Base-by-base conservation (phyloP, 2,329 filamentous ascomycete genomes). In the Diplodia scrobiculata region DNA sequence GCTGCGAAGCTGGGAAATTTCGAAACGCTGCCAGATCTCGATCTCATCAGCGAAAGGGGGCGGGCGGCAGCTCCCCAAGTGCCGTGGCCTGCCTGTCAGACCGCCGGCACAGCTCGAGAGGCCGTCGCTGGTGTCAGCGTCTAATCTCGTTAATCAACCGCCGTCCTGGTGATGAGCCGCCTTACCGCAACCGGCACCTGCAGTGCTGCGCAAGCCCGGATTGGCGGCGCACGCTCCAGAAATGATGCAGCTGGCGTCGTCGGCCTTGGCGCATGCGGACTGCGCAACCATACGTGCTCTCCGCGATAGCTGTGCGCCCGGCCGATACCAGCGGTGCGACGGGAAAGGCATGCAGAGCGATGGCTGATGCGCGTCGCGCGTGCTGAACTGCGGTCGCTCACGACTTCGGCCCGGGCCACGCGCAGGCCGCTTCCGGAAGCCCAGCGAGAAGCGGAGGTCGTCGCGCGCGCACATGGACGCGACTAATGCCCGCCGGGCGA, bases 141-240 rank as follows among this genome's bases (percentile, higher is more conserved):
- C 58, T 62, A 62, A 62, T 62, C 58, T 62, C 58, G 58, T 62
- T 62, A 62, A 62, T 62, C 58, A 62, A 62, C 41, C 58, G 58
- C 58, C 34, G 58, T 27, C 27, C n/a, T 36, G 32, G 36, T 62
- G 58, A 62, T 62, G 58, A 62, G 58, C 58, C 41, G 45, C 58
- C 58, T 62, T 62, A 62, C 58, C 58, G 58, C 45, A 62, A 62
- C 41, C 58, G 38, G 58, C 58, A 19, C 9, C 11, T 13, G 55
- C 55, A 48, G 19, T 38, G 47, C 51, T 53, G 51, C 7, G 51
- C 27, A 53, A n/a, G 52, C 32, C 58, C 41, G 58, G 58, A 62
- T 62, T 62, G 58, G 58, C 41, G 58, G 58, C 58, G 58, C 58
- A 62, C 58, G 45, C 41, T n/a, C 58, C 58, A 62, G 45, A 27